Evolutionary conservation across 768 basidiomycete species (phyloP), one percentile per base, ranked within the genome.

Genomic region (Auriscalpium microsporum): DNA sequence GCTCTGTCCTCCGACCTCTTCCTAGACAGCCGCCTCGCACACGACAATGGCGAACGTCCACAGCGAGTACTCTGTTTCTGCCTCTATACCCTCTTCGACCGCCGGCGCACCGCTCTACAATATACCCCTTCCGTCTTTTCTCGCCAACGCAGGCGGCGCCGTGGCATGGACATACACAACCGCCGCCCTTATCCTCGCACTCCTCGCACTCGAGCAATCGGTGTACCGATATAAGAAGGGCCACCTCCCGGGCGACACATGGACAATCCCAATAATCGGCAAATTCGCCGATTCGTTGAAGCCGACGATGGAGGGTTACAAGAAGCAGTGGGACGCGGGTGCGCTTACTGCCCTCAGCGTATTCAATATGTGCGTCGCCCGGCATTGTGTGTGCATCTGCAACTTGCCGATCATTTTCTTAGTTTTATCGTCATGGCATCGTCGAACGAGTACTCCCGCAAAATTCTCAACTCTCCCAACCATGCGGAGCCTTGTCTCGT

Each of bases 401-500:
- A 23, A 3, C 19, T 52, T 16, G 4, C 53, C 47, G 40, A 49
- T 13, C 19, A 21, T n/a, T 23, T 37, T n/a, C 36, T n/a, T 67
- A 99, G 96, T 63, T 98, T 97, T 71, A 98, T 99, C 66, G 96
- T 99, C 65, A 94, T 98, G 83, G 93, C 94, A 21, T 90, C 95
- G 8, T 86, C 90, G 3, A 98, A 93, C 64, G 87, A 95, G 62
- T 92, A 83, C 70, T 76, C 94, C 10, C 87, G 95, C 65, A 97
- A 95, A 72, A 94, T 98, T 63, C 76, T 99, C 67, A 97, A 98
- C 75, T 93, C 93, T 5, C 95, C 96, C 0, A 79, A 72, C 9
- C 84, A 90, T 63, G 89, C 96, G 28, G 94, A 97, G 69, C 96
- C 96, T 0, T 95, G 92, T 67, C 83, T 99, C 16, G 93, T 97